These are phyloP conservation scores for Penicillium sp. DNA, from an alignment of 2,329 filamentous ascomycete species.

Conservation along the genomic window DNA sequence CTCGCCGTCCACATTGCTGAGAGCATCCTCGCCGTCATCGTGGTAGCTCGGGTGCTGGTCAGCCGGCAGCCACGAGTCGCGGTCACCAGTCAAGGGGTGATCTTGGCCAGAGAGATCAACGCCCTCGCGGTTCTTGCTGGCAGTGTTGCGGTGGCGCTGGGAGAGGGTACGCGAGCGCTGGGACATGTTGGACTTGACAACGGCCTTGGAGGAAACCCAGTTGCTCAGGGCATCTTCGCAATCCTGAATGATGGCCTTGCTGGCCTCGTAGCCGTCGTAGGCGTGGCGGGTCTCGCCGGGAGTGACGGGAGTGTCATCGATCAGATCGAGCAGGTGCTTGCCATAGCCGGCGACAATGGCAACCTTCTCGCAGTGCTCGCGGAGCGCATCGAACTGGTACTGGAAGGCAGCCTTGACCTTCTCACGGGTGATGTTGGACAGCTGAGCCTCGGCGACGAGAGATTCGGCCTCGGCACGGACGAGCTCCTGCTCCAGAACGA, in stretches of 20 bases:
- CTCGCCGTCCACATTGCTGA: constrained; percentile 36
- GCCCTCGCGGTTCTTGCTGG: constrained; percentile 68
- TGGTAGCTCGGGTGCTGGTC: constrained; percentile 54
- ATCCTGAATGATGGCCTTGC: constrained; percentile 98
- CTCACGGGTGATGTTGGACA: constrained; percentile 98
- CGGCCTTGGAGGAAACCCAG: constrained; percentile 90
- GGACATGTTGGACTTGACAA: constrained; percentile 83
- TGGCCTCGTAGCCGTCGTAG: constrained; percentile 97
- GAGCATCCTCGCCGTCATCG: constrained; percentile 45
- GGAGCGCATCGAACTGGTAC: constrained; percentile 96
- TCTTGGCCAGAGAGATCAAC: constrained; percentile 85
- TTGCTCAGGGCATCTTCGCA: constrained; percentile 97
- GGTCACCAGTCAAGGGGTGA: constrained; percentile 73
- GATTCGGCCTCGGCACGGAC: constrained; percentile 98
- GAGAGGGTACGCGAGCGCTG: constrained; percentile 85
- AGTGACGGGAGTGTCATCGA: constrained; percentile 95
- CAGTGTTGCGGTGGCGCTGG: constrained; percentile 75
- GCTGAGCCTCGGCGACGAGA: constrained; percentile 95
- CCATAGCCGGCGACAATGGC: constrained; percentile 97
- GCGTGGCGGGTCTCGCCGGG: constrained; percentile 94
- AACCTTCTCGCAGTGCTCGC: constrained; percentile 97
- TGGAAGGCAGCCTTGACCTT: constrained; percentile 98
- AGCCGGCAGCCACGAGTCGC: constrained; percentile 77
- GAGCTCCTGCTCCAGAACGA: constrained; percentile 96
- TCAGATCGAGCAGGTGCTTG: constrained; percentile 95